Evolutionary conservation across 495 filamentous ascomycete genomes (phyloP).

Genomic region (Xylaria curta): DNA sequence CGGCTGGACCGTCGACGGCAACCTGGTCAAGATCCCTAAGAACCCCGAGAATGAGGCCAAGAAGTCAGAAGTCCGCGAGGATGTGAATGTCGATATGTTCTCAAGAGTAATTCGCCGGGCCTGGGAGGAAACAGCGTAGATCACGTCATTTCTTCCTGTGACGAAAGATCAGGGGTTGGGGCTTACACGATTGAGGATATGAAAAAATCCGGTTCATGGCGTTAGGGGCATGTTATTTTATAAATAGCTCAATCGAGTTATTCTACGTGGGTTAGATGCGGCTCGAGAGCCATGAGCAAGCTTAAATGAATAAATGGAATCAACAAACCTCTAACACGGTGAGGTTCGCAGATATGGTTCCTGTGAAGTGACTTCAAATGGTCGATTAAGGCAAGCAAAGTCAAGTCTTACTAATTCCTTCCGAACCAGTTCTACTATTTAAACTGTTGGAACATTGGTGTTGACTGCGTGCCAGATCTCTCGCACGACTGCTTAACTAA

Average conservation of each 20-base stretch:
- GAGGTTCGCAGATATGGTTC: neutral
- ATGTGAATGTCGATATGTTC: constrained; percentile 93
- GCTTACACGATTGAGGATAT: constrained; percentile 27
- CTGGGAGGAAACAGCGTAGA: constrained; percentile 85
- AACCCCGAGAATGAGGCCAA: constrained; percentile 99
- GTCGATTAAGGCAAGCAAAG: neutral
- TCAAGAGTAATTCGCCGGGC: constrained; percentile 78
- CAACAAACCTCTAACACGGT: neutral
- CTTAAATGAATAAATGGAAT: constrained; percentile 24
- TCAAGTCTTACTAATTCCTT: no score
- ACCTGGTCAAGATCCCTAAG: constrained; percentile 69
- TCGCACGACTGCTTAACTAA: no score
- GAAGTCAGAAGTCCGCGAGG: constrained; percentile 93
- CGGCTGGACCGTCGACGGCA: constrained; percentile 77
- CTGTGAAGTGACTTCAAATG: neutral
- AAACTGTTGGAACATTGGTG: no score
- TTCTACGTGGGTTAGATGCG: neutral
- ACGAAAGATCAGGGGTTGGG: constrained; percentile 9
- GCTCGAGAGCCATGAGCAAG: constrained; percentile 2
- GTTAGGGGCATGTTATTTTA: constrained; percentile 22
- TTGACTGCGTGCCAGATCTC: no score
- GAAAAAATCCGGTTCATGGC: constrained; percentile 26
- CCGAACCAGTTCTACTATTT: no score
- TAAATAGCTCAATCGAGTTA: constrained; percentile 17
- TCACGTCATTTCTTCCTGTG: neutral